Evolutionary conservation across 2,329 filamentous ascomycete species (phyloP), one percentile per base, ranked within the genome.

Genomic region (Colletotrichum paranaense): DNA sequence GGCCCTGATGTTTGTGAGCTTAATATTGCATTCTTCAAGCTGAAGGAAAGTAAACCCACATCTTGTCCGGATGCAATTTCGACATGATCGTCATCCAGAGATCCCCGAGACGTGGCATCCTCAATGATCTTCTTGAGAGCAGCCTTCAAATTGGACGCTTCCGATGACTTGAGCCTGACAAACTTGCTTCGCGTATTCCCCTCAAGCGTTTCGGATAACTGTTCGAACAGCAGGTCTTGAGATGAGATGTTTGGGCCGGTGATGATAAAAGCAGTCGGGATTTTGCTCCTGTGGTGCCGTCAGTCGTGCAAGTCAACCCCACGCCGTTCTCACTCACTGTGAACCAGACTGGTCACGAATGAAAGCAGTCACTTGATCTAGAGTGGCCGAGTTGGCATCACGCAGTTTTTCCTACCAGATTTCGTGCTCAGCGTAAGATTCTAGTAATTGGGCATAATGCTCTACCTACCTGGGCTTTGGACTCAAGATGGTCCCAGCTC

Each of bases 161-260:
- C 93, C 2, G 88, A 88, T 1, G 94, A 94, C 5, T 91, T 90
- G 58, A 97, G 80, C 19, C 91, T 85, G 6, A 94, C 89, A 75
- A 94, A 91, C 62, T 86, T 87, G 62, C 90, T 90, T 22, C 83
- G 78, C 30, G 83, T 80, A 62, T 86, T 81, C 74, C 80, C 76
- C 77, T 84, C 82, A n/a, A 92, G 82, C n/a, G 83, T 83, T 72
- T 90, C 88, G 14, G 89, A 88, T 12, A 95, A 83, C 80, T 94
- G 92, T 71, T 90, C 86, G 76, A 95, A 95, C n/a, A 95, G 86
- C 14, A 93, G 85, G 55, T 91, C 89, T 80, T 95, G 93, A 1
- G 92, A 93, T 46, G 93, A 92, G 76, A 95, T 92, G 75, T 94
- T 95, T 8, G 94, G 93, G 0, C 94, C 94, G 9, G 93, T 93